These are phyloP conservation scores for Tylopilus vinaceipallidus DNA, from an alignment of 768 basidiomycete species.

Conservation along the genomic window DNA sequence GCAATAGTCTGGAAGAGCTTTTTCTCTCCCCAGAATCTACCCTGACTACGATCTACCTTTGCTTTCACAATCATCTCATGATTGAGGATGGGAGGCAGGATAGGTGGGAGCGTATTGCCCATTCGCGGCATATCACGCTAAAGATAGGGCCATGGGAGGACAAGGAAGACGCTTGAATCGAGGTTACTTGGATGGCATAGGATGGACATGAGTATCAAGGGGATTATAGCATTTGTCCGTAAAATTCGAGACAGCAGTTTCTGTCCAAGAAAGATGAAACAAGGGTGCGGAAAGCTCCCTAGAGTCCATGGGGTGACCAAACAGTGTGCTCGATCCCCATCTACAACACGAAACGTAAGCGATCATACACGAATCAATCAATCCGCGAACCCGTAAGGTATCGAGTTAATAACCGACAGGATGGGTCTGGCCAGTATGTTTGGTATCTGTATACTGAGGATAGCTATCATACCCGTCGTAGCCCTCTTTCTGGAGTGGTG, in stretches of 20 bases:
- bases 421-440: constrained; percentile 36
- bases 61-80: constrained; percentile 20
- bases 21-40: constrained; percentile 7
- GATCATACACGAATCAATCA: not conserved
- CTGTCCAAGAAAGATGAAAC: not conserved
- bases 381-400: not conserved
- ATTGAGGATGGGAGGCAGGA: constrained; percentile 21
- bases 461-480: constrained; percentile 30
- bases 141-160: constrained; percentile 33
- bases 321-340: not conserved
- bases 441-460: constrained; percentile 27
- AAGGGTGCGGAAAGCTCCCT: constrained; percentile 2
- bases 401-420: constrained; percentile 43
- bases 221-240: constrained; percentile 1
- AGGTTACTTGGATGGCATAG: not conserved
- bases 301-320: constrained; percentile 10
- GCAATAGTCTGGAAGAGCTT: constrained; percentile 30
- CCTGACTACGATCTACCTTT: constrained; percentile 13
- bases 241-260: not conserved
- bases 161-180: constrained; percentile 10
- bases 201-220: not conserved
- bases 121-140: constrained; percentile 15
- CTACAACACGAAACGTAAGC: not conserved
- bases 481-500: constrained; percentile 47
- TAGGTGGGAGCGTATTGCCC: constrained; percentile 29